phyloP scores from a whole-genome alignment of 805 yeast species.

The Metschnikowia vanudenii region DNA sequence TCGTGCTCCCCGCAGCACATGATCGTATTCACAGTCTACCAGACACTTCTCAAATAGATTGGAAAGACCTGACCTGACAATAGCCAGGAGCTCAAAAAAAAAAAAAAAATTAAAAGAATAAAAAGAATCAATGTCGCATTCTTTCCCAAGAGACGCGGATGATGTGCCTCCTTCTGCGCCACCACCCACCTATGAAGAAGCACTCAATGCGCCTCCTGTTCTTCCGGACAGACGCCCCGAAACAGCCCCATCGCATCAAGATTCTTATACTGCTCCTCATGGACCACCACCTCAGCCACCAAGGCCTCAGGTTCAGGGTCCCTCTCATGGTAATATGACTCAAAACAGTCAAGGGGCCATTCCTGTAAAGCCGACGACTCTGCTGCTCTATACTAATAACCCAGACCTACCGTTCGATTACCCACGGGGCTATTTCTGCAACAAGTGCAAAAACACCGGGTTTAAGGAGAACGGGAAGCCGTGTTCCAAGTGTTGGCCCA shows the following conservation, averaged over 20 bases:
- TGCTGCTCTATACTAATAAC: slow-evolving; percentile 21
- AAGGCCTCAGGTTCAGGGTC: slow-evolving; percentile 11
- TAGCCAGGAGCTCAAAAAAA: no score
- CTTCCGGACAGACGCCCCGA: slow-evolving; percentile 19
- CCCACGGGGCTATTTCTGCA: slow-evolving; percentile 32
- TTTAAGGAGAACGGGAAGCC: slow-evolving; percentile 27
- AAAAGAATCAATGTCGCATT: background rate
- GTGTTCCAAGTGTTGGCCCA: slow-evolving; percentile 33
- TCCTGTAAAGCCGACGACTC: background rate
- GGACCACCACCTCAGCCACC: slow-evolving; percentile 6
- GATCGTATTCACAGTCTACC: no score
- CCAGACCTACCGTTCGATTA: slow-evolving; percentile 27
- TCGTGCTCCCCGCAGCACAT: no score
- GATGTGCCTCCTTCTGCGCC: slow-evolving; percentile 10
- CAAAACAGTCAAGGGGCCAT: slow-evolving; percentile 1
- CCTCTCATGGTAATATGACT: slow-evolving; percentile 2
- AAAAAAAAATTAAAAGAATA: no score
- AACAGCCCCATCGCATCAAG: background rate
- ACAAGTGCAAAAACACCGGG: slow-evolving; percentile 37
- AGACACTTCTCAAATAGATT: no score
- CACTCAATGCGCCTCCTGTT: slow-evolving; percentile 24
- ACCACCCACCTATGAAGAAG: slow-evolving; percentile 49
- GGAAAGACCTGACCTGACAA: no score
- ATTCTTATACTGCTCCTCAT: background rate
- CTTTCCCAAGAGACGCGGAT: slow-evolving; percentile 1